Evolutionary conservation across 495 filamentous ascomycete species (phyloP), one percentile per base, ranked within the genome.

Genomic region (Thermothielavioides terrestris): DNA sequence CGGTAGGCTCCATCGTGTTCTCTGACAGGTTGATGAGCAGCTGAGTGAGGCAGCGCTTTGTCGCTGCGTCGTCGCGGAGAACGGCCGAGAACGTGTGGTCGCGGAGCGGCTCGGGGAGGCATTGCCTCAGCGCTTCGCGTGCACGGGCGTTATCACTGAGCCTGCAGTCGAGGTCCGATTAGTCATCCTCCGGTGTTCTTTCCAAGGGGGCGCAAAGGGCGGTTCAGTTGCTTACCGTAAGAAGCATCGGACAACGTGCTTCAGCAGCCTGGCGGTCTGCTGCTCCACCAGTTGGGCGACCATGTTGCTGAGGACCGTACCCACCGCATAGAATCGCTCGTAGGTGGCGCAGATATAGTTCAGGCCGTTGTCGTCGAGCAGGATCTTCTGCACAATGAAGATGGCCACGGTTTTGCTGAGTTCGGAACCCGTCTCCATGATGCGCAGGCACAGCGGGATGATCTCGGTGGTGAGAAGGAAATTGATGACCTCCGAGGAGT

Each of bases 341-440:
- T 99, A 99, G 6, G 92, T 99, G 48, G 94, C 90, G 67, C 92
- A 99, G 50, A 99, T 99, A 65, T 99, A 99, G 32, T 86, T 88
- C 50, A 99, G 76, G n/a, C 92, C 92, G 63, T 92, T 87, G 57
- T 99, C 92, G 62, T 99, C 92, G 4, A 99, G 76, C 32, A 99
- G 71, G 28, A 99, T 99, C 71, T 99, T 99, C 72, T 99, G 92
- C n/a, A 99, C 92, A 60, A 99, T 99, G 72, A 99, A 99, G 54
- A 99, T 99, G 30, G 92, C 92, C 8, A 99, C 92, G 1, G 92
- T 99, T 73, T 98, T 99, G 75, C 89, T 95, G 37, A 99, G 75
- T 64, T 99, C 92, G 0, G 92, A 97, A 27, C 94, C 94, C 0
- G 92, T 99, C 73, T 99, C 92, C 92, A 99, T 99, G 61, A 99